phyloP scores from a whole-genome alignment of 352 stramenopile species.

The Thraustochytrium sp. region DNA sequence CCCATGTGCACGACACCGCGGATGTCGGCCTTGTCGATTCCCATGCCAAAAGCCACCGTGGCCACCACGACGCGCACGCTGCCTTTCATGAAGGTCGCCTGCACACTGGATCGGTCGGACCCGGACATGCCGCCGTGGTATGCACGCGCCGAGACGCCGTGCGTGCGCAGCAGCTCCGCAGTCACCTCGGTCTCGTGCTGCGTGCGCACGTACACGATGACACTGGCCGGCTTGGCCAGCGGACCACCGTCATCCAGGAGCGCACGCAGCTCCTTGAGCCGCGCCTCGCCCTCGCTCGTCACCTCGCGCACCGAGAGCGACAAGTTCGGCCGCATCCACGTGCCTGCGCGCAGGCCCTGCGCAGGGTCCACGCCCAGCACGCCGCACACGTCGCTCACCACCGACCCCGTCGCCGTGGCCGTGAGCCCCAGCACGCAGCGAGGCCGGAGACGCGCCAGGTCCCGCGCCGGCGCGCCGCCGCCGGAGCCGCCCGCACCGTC shows the following conservation, averaged over 20 bases:
- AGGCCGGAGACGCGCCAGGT: not conserved
- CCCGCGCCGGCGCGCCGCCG: not conserved
- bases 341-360: slow-evolving; percentile 40
- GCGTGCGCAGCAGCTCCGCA: slow-evolving; percentile 58
- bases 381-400: slow-evolving; percentile 64
- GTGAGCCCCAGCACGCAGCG: slow-evolving; percentile 78
- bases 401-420: slow-evolving; percentile 73
- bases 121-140: slow-evolving; percentile 73
- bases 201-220: slow-evolving; percentile 75
- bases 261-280: slow-evolving; percentile 47
- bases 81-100: slow-evolving; percentile 53
- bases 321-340: slow-evolving; percentile 67
- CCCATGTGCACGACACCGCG: slow-evolving; percentile 86
- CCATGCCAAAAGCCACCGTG: slow-evolving; percentile 91
- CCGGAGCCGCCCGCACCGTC: not conserved
- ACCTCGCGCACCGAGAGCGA: slow-evolving; percentile 47
- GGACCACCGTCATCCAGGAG: slow-evolving; percentile 49
- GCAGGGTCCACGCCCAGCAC: slow-evolving; percentile 54
- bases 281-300: slow-evolving; percentile 58
- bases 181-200: slow-evolving; percentile 68
- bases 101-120: slow-evolving; percentile 55
- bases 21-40: slow-evolving; percentile 94
- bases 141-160: slow-evolving; percentile 54
- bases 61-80: slow-evolving; percentile 64
- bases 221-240: slow-evolving; percentile 52